phyloP scores from a whole-genome alignment of 1,284 basidiomycete species.

The Trichosporon coremiiforme region DNA sequence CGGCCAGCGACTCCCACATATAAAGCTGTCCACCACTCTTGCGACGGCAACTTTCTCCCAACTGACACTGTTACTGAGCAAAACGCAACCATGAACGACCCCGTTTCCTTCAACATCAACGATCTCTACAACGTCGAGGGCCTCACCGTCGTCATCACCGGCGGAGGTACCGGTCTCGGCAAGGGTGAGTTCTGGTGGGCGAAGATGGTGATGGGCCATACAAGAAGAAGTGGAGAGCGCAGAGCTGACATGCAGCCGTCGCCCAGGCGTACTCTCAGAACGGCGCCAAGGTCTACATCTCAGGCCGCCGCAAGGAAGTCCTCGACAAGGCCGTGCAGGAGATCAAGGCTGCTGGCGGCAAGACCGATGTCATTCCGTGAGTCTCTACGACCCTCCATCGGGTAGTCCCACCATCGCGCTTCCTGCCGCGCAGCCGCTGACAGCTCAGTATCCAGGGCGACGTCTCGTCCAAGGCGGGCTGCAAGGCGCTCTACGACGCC shows the following conservation, averaged over 20 bases:
- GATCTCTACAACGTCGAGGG: slow-evolving; percentile 20
- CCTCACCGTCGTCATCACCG: slow-evolving; percentile 39
- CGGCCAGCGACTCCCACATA: slow-evolving; percentile 2
- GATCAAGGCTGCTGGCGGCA: slow-evolving; percentile 34
- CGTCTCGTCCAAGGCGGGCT: slow-evolving; percentile 49
- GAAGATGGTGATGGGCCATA: not conserved
- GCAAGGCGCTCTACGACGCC: slow-evolving; percentile 43
- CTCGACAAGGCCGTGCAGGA: slow-evolving; percentile 48
- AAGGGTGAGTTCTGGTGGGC: slow-evolving; percentile 34
- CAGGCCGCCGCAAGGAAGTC: slow-evolving; percentile 51
- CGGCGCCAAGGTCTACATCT: slow-evolving; percentile 56
- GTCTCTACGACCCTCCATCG: not conserved
- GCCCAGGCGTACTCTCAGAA: slow-evolving; percentile 51
- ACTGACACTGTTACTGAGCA: not conserved
- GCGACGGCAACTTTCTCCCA: not conserved
- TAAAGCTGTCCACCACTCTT: not conserved
- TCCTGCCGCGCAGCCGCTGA: not conserved
- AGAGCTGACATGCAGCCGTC: slow-evolving; percentile 36
- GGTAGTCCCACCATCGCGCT: not conserved
- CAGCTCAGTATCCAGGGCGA: slow-evolving; percentile 49
- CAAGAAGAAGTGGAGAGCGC: no score
- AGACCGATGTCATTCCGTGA: slow-evolving; percentile 31
- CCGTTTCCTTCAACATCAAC: slow-evolving; percentile 12
- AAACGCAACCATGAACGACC: slow-evolving; percentile 6
- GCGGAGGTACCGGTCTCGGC: slow-evolving; percentile 48